Conservation (phyloP, 257 asterid species). For the Jaltomata sinuosa region DNA sequence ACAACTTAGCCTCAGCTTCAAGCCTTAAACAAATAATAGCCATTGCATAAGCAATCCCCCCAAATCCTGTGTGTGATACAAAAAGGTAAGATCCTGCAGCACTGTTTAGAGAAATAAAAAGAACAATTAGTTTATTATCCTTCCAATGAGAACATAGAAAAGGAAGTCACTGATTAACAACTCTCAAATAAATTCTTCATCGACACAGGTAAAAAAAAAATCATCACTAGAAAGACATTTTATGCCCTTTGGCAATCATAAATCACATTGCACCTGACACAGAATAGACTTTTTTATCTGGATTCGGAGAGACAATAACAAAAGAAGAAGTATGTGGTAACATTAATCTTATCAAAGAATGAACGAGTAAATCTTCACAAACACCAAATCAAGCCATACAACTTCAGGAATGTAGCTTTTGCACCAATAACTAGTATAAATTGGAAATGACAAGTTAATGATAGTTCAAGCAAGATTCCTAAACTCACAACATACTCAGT, state of each 20-base stretch:
- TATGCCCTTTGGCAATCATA: not conserved
- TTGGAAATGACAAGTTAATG: not conserved
- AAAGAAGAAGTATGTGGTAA: not conserved
- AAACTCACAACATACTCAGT: not conserved
- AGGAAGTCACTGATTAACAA: not conserved
- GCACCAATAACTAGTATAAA: not conserved
- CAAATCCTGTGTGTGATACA: conserved; percentile 98
- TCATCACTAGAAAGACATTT: not conserved
- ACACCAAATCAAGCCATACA: not conserved
- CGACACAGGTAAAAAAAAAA: not conserved
- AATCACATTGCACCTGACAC: not conserved
- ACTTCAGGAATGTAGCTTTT: not conserved
- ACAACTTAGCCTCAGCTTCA: conserved; percentile 51
- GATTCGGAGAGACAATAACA: not conserved
- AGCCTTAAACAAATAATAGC: conserved; percentile 78
- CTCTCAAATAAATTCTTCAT: not conserved
- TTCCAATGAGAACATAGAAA: not conserved
- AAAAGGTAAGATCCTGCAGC: conserved; percentile 90
- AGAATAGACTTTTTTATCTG: not conserved
- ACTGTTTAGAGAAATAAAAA: conserved; percentile 29
- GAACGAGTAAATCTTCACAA: not conserved
- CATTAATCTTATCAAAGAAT: not conserved
- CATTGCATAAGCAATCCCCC: conserved; percentile 98
- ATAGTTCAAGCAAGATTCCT: not conserved
- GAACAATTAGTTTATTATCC: conserved; percentile 14